phyloP scores from a whole-genome alignment of 345 rosid species.

The Euphorbia pulcherrima region DNA sequence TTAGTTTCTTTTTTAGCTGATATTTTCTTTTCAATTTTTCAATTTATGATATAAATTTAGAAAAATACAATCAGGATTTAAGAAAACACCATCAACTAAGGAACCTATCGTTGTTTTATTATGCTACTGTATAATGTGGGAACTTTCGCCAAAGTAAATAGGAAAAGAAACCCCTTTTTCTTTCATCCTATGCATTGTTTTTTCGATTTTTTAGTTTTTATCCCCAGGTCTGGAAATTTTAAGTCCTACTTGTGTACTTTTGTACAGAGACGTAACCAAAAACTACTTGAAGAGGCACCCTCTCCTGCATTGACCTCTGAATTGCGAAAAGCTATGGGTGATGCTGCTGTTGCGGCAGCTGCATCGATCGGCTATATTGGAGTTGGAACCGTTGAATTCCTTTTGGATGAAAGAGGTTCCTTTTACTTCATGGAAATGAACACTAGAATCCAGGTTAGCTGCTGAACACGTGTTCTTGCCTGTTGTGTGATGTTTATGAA shows the following conservation, averaged over 20 bases:
- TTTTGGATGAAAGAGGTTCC: constrained; percentile 95
- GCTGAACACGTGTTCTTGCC: background rate
- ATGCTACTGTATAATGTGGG: background rate
- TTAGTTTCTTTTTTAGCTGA: too few species aligned
- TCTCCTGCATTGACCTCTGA: constrained; percentile 96
- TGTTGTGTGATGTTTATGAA: background rate
- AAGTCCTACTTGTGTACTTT: constrained; percentile 24
- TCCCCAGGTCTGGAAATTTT: background rate
- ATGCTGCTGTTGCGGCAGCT: constrained; percentile 99
- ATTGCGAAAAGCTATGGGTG: constrained; percentile 97
- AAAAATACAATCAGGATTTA: background rate
- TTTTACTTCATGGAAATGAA: constrained; percentile 99
- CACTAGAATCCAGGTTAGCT: constrained; percentile 87
- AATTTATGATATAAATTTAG: background rate
- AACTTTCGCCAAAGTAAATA: background rate
- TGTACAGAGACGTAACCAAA: constrained; percentile 88
- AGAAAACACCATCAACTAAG: background rate
- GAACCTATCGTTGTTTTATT: background rate
- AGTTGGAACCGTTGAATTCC: constrained; percentile 95
- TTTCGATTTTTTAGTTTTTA: background rate
- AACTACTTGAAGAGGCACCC: constrained; percentile 96
- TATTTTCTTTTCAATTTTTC: background rate
- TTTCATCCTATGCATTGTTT: background rate
- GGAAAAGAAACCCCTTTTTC: background rate
- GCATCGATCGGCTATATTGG: constrained; percentile 97